Conservation (phyloP, 2,329 filamentous ascomycete species). For the Tolypocladium endophyticum region DNA sequence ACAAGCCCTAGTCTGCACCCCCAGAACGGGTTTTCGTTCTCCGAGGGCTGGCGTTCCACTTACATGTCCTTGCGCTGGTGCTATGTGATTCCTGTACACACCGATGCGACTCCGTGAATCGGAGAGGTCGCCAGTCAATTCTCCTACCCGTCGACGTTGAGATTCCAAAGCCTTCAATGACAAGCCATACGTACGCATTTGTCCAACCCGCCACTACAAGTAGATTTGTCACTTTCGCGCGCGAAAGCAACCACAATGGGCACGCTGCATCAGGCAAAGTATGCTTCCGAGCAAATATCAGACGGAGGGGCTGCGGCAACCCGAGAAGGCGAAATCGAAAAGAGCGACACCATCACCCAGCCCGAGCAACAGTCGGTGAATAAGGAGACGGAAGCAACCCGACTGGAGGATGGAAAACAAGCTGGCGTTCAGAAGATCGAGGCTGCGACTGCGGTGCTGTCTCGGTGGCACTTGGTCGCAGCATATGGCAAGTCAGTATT, state of each 20-base stretch:
- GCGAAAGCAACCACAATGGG: neutral
- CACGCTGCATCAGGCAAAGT: neutral
- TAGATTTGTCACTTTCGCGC: neutral
- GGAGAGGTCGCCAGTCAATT: neutral
- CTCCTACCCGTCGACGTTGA: neutral
- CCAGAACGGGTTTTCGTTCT: neutral
- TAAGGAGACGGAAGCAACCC: neutral
- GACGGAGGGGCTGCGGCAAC: neutral
- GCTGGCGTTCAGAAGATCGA: constrained; percentile 35
- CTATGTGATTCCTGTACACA: too few relatives aligned
- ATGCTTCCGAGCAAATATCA: neutral
- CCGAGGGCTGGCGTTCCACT: neutral
- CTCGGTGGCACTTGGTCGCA: constrained; percentile 29
- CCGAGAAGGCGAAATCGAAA: neutral
- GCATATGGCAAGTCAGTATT: constrained; percentile 30
- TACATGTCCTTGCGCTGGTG: neutral
- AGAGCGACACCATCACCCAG: neutral
- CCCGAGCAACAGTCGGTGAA: neutral
- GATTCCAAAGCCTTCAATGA: neutral
- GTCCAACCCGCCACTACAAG: neutral
- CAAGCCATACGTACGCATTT: neutral
- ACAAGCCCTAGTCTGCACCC: neutral
- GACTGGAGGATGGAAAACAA: constrained; percentile 23
- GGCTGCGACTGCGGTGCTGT: constrained; percentile 24
- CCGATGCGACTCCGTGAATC: neutral